These are phyloP conservation scores for Tetrapisispora fleetii DNA, from an alignment of 805 yeast species.

Conservation along the genomic window DNA sequence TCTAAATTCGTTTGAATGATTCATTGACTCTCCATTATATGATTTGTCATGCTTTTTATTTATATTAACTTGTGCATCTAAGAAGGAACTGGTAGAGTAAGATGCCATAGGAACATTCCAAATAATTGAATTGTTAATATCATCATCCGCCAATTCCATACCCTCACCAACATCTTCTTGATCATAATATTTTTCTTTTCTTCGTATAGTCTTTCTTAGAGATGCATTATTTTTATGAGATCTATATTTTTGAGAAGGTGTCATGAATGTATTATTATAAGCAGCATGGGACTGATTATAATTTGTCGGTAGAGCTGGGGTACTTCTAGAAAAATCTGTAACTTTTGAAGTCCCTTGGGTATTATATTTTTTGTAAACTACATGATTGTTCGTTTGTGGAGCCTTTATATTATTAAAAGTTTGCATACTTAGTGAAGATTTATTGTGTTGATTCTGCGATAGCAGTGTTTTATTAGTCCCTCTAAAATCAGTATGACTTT, in stretches of 20 bases:
- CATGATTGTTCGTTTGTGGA: background rate
- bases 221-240: slow-evolving; percentile 28
- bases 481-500: background rate
- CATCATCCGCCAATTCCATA: slow-evolving; percentile 20
- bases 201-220: slow-evolving; percentile 21
- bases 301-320: slow-evolving; percentile 4
- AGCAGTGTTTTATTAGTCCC: background rate
- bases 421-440: background rate
- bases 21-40: background rate
- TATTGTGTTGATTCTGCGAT: background rate
- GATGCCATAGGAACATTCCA: slow-evolving; percentile 48
- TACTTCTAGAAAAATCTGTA: background rate
- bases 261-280: slow-evolving; percentile 11
- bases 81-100: slow-evolving; percentile 23
- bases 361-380: background rate
- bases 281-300: slow-evolving; percentile 11
- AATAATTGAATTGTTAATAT: slow-evolving; percentile 34
- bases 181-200: slow-evolving; percentile 31
- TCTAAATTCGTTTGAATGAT: background rate
- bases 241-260: slow-evolving; percentile 34
- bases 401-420: background rate
- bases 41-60: background rate
- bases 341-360: background rate
- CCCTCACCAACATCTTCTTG: slow-evolving; percentile 14
- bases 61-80: slow-evolving; percentile 5